Base-by-base conservation (phyloP, 148 eudicot genomes). In the Dysphania ambrosioides region DNA sequence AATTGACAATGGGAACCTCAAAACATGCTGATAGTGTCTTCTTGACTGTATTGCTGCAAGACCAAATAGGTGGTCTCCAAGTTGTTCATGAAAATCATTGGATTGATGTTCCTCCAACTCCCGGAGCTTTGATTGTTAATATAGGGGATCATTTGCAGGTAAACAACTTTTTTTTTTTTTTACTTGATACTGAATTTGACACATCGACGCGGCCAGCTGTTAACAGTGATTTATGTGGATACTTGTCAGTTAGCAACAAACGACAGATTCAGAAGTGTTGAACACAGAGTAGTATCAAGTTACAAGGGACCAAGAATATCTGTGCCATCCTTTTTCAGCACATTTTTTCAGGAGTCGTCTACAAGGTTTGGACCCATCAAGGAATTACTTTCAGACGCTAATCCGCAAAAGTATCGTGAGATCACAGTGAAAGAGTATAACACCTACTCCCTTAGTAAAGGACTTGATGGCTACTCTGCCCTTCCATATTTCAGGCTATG, bases 361-460 rank as follows among this genome's bases (percentile, higher is more conserved):
- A 82, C 70, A 64, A 34, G 80, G 19, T 91, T 81, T 35, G 90
- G 82, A 34, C 97, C 91, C 6, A 87, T 91, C 68, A 85, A 86
- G 72, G 91, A 89, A 77, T 59, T 91, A 61, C 40, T 87, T n/a
- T 87, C 96, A 0, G 82, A 87, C 35, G 70, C 77, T 18, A 75
- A 85, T 71, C 93, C 90, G 4, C 78, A 84, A 42, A 75, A 65
- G 32, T 88, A 88, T 42, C 77, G 82, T 8, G 89, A 85, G 30
- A 80, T 78, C 1, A 85, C 88, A 2, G 79, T 84, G 6, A 76
- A 58, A 38, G 89, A 84, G 19, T 89, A 74, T 36, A 24, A 73
- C 13, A 15, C 72, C 4, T 77, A 77, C 77, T 76, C 16, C 72
- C 47, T 29, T 15, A 30, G 35, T 16, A 83, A 83, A 77, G 89